Base-by-base conservation (phyloP, 139 green algal genomes). In the Microglena sp. region DNA sequence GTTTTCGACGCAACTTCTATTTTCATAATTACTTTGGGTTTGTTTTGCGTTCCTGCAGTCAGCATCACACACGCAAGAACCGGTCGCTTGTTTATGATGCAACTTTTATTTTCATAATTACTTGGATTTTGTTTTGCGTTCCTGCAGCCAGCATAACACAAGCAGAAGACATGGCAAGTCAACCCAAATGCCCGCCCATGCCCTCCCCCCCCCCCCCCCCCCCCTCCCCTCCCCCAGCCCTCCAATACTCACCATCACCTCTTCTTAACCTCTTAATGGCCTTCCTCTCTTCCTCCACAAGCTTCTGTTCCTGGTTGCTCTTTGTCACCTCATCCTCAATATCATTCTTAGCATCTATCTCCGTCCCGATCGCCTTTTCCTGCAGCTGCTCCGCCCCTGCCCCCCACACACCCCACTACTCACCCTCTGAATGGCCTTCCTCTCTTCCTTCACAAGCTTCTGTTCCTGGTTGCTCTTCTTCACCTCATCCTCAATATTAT, bases 11-110 rank as follows among this genome's bases (percentile, higher is more conserved):
- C 6, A 60, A 60, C n/a, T 28, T 11, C n/a, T 87, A 86, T 31
- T 89, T 70, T 22, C 76, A 64, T 1, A 80, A 75, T 75, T 87
- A 86, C 6, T 28, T 31, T 60, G 87, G 80, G 32, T 87, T 74
- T 5, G 72, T 73, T 22, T 73, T 69, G 30, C 81, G 74, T 67
- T 90, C 74, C 73, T 84, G 63, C 5, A 31, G 24, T n/a, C n/a
- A n/a, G 24, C 50, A 59, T 4, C 26, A 50, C 43, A 53, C 43
- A 53, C 43, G 18, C 18, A 18, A 24, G 21, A 53, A 53, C 43
- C 18, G 43, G 21, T 18, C 18, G 21, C 18, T 18, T 24, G 18
- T 33, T 28, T 8, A 33, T 24, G 15, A 26, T 8, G 24, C 6
- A 60, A 60, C n/a, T 28, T 11, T n/a, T n/a, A n/a, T n/a, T n/a